phyloP scores from a whole-genome alignment of 371 early-diverging fungal species.

The Mucor mucedo region DNA sequence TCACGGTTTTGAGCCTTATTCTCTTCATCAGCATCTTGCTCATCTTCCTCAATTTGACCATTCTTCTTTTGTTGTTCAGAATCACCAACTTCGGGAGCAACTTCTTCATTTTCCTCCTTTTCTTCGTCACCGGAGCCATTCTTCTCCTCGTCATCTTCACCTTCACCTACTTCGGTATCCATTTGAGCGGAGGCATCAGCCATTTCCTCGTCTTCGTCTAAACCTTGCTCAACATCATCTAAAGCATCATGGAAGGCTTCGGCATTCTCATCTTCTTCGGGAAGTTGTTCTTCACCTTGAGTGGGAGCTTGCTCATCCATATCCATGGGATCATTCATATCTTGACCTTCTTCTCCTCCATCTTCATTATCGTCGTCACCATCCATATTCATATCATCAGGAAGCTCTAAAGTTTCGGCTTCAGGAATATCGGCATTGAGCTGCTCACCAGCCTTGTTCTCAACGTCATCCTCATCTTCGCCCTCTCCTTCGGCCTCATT shows the following conservation, averaged over 20 bases:
- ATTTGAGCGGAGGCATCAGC: slow-evolving; percentile 35
- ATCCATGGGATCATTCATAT: slow-evolving; percentile 52
- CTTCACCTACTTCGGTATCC: slow-evolving; percentile 50
- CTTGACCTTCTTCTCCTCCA: slow-evolving; percentile 39
- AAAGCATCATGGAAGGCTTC: slow-evolving; percentile 51
- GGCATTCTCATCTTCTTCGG: slow-evolving; percentile 39
- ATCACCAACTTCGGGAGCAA: slow-evolving; percentile 56
- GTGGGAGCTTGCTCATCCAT: slow-evolving; percentile 41
- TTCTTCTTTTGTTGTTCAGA: slow-evolving; percentile 48
- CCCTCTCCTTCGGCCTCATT: slow-evolving; percentile 36
- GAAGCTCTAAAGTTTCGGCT: slow-evolving; percentile 64
- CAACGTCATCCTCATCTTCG: slow-evolving; percentile 47
- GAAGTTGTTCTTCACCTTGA: slow-evolving; percentile 37
- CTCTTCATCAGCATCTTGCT: slow-evolving; percentile 38
- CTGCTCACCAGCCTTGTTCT: slow-evolving; percentile 57
- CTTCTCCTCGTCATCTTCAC: slow-evolving; percentile 42
- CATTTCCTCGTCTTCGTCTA: slow-evolving; percentile 42
- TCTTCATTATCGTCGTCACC: slow-evolving; percentile 52
- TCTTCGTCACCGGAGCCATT: slow-evolving; percentile 30
- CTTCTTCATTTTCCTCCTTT: slow-evolving; percentile 54
- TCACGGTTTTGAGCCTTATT: slow-evolving; percentile 48
- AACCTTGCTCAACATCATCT: slow-evolving; percentile 40
- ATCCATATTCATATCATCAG: slow-evolving; percentile 71
- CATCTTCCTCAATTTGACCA: slow-evolving; percentile 44
- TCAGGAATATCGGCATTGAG: slow-evolving; percentile 67